Base-by-base conservation (phyloP, 2,329 filamentous ascomycete genomes). In the Emmonsia crescens region DNA sequence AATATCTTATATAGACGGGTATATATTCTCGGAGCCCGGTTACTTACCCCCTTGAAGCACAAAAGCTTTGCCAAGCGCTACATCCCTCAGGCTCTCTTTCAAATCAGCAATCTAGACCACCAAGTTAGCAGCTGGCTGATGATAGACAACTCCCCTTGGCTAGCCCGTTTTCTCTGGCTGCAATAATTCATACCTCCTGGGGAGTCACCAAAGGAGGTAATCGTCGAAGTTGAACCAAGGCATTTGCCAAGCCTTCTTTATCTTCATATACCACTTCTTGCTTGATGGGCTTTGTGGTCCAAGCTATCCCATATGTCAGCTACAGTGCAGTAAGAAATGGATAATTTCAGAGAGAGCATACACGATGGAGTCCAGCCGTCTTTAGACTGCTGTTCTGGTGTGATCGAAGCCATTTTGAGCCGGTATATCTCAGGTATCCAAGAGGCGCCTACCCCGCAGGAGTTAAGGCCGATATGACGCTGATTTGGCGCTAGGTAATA, bases 21-120 rank as follows among this genome's bases (percentile, higher is more conserved):
- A 46, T 46, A 51, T 49, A 21, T 21, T 27, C 3, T 16, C 31
- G 29, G 21, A 19, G 19, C 6, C 44, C 14, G 4, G 12, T 59
- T 21, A 66, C 68, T 57, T 68, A 76, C 93, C 94, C 63, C 94
- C 94, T 78, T 99, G 94, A 3, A 99, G 84, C 10, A 99, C 81
- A 74, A 99, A 97, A 14, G 93, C 90, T 66, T 93, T 91, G 40
- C 94, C 94, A 42, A 89, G 79, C 5, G 94, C 94, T 5, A 96
- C 94, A 77, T 96, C 90, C 63, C 85, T 85, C 27, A 99, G 82
- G 69, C 85, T 87, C 59, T 84, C 80, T 72, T 91, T 91, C 60
- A 99, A 82, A 65, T 85, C 87, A 68, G 84, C 81, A 70, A 99
- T 96, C 75, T 78, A 54, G 1, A 44, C 16, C 5, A 48, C n/a